Conservation (phyloP, 2,329 filamentous ascomycete genomes). For the Phaeophleospora eucalypticola region DNA sequence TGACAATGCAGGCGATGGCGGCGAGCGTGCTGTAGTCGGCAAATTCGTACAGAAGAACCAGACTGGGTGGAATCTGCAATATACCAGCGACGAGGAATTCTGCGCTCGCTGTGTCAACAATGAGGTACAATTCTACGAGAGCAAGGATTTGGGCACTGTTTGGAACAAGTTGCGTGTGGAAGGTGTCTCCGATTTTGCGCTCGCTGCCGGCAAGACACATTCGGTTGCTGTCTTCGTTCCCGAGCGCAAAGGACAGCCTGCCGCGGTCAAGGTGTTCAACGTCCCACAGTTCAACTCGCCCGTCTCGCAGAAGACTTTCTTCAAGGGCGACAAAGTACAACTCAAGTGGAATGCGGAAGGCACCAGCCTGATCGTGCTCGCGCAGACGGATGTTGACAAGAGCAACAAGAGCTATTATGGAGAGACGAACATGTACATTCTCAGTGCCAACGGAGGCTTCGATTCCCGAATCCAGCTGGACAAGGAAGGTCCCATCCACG, state of each 20-base stretch:
- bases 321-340: conserved; percentile 98
- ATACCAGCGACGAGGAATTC: conserved; percentile 87
- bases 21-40: conserved; percentile 70
- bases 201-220: conserved; percentile 85
- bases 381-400: conserved; percentile 96
- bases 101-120: conserved; percentile 94
- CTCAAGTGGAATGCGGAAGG: conserved; percentile 95
- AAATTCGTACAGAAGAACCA: conserved; percentile 94
- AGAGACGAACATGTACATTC: conserved; percentile 92
- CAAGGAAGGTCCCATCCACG: conserved; percentile 96
- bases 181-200: conserved; percentile 81
- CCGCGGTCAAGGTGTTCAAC: conserved; percentile 89
- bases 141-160: conserved; percentile 74
- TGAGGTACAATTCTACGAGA: conserved; percentile 95
- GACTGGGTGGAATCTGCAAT: conserved; percentile 95
- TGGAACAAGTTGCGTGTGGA: conserved; percentile 96
- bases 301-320: conserved; percentile 97
- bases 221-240: conserved; percentile 93
- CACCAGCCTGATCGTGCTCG: conserved; percentile 86
- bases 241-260: conserved; percentile 89
- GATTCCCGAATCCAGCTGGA: conserved; percentile 79
- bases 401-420: conserved; percentile 99
- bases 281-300: conserved; percentile 79
- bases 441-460: conserved; percentile 86
- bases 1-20: conserved; percentile 55